phyloP scores from a whole-genome alignment of 495 filamentous ascomycete genomes.

The Aspergillus saccharolyticus region DNA sequence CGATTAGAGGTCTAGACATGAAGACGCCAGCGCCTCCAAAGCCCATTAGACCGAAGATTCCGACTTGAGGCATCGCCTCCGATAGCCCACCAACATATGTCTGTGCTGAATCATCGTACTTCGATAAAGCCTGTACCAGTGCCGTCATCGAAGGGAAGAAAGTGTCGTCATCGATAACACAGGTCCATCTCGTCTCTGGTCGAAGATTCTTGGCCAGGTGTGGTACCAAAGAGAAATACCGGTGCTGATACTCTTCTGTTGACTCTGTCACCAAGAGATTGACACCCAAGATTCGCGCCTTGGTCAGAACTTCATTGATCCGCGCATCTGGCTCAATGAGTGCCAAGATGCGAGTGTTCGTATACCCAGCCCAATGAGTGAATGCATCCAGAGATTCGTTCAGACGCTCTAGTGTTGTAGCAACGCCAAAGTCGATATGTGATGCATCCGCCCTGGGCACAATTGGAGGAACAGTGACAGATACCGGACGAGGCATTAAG shows the following conservation, averaged over 20 bases:
- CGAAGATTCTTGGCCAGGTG: conserved; percentile 44
- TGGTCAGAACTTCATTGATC: conserved; percentile 27
- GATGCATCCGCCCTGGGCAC: conserved; percentile 44
- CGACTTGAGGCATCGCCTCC: conserved; percentile 48
- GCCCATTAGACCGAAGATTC: conserved; percentile 46
- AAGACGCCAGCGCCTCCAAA: conserved; percentile 60
- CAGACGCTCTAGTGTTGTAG: conserved; percentile 52
- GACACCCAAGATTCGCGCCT: conserved; percentile 43
- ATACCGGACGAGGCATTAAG: conserved; percentile 29
- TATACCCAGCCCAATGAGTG: conserved; percentile 56
- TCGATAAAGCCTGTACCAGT: conserved; percentile 40
- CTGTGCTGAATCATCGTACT: conserved; percentile 42
- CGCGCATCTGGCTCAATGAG: conserved; percentile 47
- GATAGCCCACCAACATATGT: conserved; percentile 54
- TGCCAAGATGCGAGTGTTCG: conserved; percentile 51
- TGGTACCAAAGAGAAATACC: conserved; percentile 57
- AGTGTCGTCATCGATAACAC: conserved; percentile 66
- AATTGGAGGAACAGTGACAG: conserved; percentile 28
- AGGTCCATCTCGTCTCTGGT: conserved; percentile 51
- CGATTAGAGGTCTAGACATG: conserved; percentile 46
- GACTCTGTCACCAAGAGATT: conserved; percentile 48
- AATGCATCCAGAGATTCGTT: conserved; percentile 52
- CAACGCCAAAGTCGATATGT: conserved; percentile 56
- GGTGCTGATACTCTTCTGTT: conserved; percentile 44
- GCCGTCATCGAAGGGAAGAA: conserved; percentile 53